Evolutionary conservation across 2,329 filamentous ascomycete genomes (phyloP), one percentile per base, ranked within the genome.

Genomic region (Byssoonygena ceratinophila): DNA sequence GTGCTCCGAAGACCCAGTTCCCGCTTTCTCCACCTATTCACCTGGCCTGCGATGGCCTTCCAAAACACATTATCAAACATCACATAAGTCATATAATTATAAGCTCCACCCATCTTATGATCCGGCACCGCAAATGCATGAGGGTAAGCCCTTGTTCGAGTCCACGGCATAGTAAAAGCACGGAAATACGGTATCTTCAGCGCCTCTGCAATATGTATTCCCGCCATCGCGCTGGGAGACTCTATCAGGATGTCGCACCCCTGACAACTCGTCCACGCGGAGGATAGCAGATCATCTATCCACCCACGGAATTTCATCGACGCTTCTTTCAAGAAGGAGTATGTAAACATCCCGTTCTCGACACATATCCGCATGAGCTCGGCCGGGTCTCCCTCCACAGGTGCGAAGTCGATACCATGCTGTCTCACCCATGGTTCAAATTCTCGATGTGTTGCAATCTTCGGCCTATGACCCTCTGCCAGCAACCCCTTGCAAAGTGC

Each of bases 161-260:
- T 95, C 92, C 92, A 98, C 0, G 92, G 92, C 92, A 98, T 98
- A 16, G 89, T 94, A 65, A 98, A 98, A 0, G 90, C 91, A 52
- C 92, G 82, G 73, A 97, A 97, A 68, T 98, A 98, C 0, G 92
- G 92, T 41, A 98, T 94, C 12, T 81, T 77, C 1, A 98, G 76
- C 22, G 89, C 88, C 70, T 98, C 92, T 1, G 92, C 92, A 59
- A 98, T 94, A 67, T 98, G 92, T 51, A 98, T 95, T 23, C 92
- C 92, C 0, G 85, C 89, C 92, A 98, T 98, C 12, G 92, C 89
- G 53, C 87, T 94, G 0, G 92, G 92, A 44, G 87, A 94, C 67
- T 98, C 92, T 55, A 98, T 95, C 36, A 98, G 75, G 29, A 98
- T 73, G 65, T 98, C 91, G 1, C 85, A 85, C 22, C 83, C 85